Evolutionary conservation across 2,329 filamentous ascomycete species (phyloP), one percentile per base, ranked within the genome.

Genomic region (Talaromyces sp.): DNA sequence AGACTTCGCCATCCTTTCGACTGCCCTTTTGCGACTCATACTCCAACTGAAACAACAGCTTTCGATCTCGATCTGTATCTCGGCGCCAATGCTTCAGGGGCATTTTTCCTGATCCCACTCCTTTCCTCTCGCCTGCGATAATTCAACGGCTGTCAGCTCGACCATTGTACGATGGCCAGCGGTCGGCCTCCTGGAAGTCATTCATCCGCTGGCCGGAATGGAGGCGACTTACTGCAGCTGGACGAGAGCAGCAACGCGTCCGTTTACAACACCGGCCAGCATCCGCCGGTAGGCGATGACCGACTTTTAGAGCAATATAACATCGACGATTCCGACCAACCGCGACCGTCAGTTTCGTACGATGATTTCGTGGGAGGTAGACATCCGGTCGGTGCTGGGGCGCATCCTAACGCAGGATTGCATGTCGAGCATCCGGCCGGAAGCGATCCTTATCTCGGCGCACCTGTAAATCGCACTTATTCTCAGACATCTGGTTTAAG

Each of bases 331-430:
- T 82, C 84, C 68, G 86, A 91, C 69, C 82, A 85, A 70, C 81
- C 85, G 56, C 85, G 94, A 70, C 91, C 93, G 61, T 97, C 93
- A 31, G 88, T 94, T 61, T 96, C 93, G 66, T 97, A 97, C 79
- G 94, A 97, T 83, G 90, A 95, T 73, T 98, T 97, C 77, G 89
- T 98, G 68, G 94, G 94, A 69, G 88, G 83, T 59, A 81, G 82
- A 68, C 82, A 67, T 80, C 60, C 83, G 66, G 78, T 83, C 62
- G 76, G 82, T 25, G 77, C 82, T 56, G 78, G 69, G 54, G 59
- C 43, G 68, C 81, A 73, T 78, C 74, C 67, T 69, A 71, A 71
- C 43, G 67, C 70, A 66, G 67, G 69, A 31, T 70, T 71, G 54
- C 73, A 75, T 63, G 68, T 78, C 52, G 75, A 75, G 37, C 74